Conservation (phyloP, 805 yeast species). For the Kodamaea hsintzibuensis region DNA sequence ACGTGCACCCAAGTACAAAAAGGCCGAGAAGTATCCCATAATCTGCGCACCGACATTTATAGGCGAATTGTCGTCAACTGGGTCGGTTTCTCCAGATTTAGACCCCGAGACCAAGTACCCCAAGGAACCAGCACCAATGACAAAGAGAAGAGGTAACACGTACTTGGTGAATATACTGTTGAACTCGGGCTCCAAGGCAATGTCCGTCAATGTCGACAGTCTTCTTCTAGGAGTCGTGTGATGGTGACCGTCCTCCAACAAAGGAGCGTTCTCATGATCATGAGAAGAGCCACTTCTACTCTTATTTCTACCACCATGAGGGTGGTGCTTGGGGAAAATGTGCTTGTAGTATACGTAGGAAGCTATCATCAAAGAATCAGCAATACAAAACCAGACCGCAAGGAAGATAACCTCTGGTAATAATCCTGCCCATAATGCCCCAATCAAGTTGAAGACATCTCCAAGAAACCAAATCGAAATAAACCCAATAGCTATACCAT, state of each 20-base stretch:
- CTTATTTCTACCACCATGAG: conserved; percentile 13
- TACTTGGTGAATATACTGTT: conserved; percentile 51
- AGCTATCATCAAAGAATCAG: conserved; percentile 59
- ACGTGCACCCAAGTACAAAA: conserved; percentile 64
- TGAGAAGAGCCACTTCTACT: conserved; percentile 12
- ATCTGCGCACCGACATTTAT: conserved; percentile 59
- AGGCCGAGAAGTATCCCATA: conserved; percentile 70
- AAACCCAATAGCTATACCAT: conserved; percentile 72
- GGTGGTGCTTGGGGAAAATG: conserved; percentile 42
- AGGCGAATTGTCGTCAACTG: conserved; percentile 20
- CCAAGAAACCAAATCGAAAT: conserved; percentile 71
- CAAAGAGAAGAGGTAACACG: conserved; percentile 61
- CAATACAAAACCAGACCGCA: conserved; percentile 76
- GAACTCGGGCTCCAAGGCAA: conserved; percentile 47
- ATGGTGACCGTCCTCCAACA: conserved; percentile 11
- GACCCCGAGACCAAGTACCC: conserved; percentile 58
- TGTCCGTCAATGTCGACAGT: conserved; percentile 53
- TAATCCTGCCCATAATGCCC: conserved; percentile 68
- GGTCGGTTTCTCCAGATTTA: conserved; percentile 19
- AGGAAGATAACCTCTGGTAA: conserved; percentile 69
- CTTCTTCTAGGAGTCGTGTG: conserved; percentile 49
- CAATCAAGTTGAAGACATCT: conserved; percentile 65
- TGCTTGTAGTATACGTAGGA: conserved; percentile 60
- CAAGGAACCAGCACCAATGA: conserved; percentile 58
- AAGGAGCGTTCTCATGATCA: conserved; percentile 11